Base-by-base conservation (phyloP, 768 basidiomycete species). In the Termitomyces heimii region DNA sequence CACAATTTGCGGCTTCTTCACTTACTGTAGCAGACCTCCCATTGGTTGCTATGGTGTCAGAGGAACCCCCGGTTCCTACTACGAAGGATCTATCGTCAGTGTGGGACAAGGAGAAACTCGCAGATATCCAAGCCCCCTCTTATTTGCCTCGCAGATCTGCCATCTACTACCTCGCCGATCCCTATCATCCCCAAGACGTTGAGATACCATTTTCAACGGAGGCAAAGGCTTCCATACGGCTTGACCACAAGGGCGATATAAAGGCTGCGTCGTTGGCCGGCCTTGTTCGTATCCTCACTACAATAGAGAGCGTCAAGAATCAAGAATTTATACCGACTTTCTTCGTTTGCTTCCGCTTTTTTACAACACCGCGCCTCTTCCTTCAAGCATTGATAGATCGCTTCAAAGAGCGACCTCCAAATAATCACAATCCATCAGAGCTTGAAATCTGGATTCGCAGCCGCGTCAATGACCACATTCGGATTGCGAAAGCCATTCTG, bases 311-410 rank as follows among this genome's bases (percentile, higher is more conserved):
- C 9, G 60, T 75, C 18, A 55, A 60, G 26, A 78, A 84, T 55
- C 66, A 70, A 53, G 67, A 78, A 39, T 66, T 88, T 69, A 63
- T 71, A 58, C 68, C 78, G 58, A 68, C 81, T 2, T 88, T 92
- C 71, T 85, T 89, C 70, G 70, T 83, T n/a, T 83, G 80, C 52
- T 92, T 90, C 70, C 83, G 88, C 28, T 78, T 83, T 59, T 90
- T 88, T 73, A 78, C 81, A 14, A 75, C 76, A 0, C 78, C 89
- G 0, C 28, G 44, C 16, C 73, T 76, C 7, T 71, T 85, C 12
- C 70, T 83, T 34, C 67, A 62, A 6, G 66, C 63, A 26, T 63
- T 75, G 9, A 60, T 81, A 26, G 66, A 65, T 5, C 80, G 87
- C 42, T 92, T 82, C 68, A 68, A 81, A 52, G 74, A 77, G 56